Conservation (phyloP, 2,329 filamentous ascomycete genomes). For the Salinomyces thailandicus region DNA sequence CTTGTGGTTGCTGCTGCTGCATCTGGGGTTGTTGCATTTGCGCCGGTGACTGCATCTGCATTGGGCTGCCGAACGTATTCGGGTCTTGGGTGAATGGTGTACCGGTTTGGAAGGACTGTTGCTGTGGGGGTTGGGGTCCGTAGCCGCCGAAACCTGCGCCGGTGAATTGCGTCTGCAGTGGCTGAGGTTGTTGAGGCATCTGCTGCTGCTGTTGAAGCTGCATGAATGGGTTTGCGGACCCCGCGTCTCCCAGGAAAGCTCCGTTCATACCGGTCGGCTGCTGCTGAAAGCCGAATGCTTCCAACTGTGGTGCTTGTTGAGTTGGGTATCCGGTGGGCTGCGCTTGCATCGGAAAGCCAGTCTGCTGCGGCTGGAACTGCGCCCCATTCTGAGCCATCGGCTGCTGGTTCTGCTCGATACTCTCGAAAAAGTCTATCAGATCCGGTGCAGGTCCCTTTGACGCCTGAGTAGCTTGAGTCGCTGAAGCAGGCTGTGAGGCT, state of each 20-base stretch:
- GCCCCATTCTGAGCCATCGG: slow-evolving; percentile 33
- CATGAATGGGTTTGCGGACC: slow-evolving; percentile 28
- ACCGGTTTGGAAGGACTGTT: slow-evolving; percentile 25
- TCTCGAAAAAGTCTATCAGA: slow-evolving; percentile 89
- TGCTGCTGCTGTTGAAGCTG: slow-evolving; percentile 21
- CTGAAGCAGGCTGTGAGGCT: slow-evolving; percentile 16
- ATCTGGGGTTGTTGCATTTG: slow-evolving; percentile 26
- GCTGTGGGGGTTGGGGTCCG: slow-evolving; percentile 52
- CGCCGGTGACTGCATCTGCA: slow-evolving; percentile 26
- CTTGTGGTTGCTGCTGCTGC: slow-evolving; percentile 32
- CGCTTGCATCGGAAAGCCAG: slow-evolving; percentile 11
- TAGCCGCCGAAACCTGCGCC: slow-evolving; percentile 80
- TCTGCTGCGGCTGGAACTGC: slow-evolving; percentile 18
- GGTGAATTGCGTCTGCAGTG: slow-evolving; percentile 51
- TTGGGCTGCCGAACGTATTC: slow-evolving; percentile 16
- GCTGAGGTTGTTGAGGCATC: slow-evolving; percentile 40
- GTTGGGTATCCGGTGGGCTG: slow-evolving; percentile 19
- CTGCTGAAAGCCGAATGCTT: slow-evolving; percentile 13
- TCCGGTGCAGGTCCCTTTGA: slow-evolving; percentile 59
- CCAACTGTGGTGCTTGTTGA: slow-evolving; percentile 16
- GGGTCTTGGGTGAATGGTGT: slow-evolving; percentile 11
- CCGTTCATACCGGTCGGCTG: slow-evolving; percentile 32
- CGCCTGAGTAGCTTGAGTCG: neutral
- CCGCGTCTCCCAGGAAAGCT: slow-evolving; percentile 7
- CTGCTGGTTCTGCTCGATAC: slow-evolving; percentile 81